A percentile compares a stretch with the other conserved stretches of the same genome.
Evolutionary conservation across 768 basidiomycete genomes (phyloP).

Genomic region (Coprinopsis sp.): DNA sequence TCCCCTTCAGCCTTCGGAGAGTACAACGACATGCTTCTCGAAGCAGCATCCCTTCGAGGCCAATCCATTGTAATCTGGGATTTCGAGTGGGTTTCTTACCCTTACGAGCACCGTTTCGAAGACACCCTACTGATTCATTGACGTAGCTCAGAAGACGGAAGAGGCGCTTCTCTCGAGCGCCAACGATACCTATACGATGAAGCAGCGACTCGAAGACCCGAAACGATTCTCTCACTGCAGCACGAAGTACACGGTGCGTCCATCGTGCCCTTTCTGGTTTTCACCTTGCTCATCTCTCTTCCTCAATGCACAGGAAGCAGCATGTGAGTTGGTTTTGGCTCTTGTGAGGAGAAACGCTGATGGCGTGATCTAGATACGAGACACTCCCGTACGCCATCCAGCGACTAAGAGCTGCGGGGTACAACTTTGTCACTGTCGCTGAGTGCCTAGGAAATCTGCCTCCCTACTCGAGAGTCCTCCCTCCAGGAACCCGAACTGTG

Average conservation of each 20-base stretch:
- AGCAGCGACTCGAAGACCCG: background rate
- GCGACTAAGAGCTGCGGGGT: conserved; percentile 15
- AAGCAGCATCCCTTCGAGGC: conserved; percentile 10
- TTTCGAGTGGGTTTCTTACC: conserved; percentile 15
- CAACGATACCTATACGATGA: conserved; percentile 7
- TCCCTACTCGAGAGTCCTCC: conserved; percentile 31
- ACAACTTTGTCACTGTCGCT: conserved; percentile 19
- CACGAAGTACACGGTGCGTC: conserved; percentile 11
- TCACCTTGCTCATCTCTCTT: background rate
- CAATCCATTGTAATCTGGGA: conserved; percentile 18
- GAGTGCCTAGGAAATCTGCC: conserved; percentile 24
- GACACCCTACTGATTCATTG: background rate
- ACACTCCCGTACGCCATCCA: conserved; percentile 16
- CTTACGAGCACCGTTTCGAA: background rate
- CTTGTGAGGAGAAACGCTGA: no score
- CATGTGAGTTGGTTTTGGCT: background rate
- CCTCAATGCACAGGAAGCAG: background rate
- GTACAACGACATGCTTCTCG: conserved; percentile 13
- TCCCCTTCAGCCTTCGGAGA: conserved; percentile 13
- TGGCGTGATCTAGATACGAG: background rate
- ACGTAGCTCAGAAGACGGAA: conserved; percentile 8
- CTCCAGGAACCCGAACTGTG: background rate
- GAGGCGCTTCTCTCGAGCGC: background rate
- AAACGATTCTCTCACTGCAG: conserved; percentile 7
- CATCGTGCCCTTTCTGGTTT: background rate